A percentile compares a stretch with the other conserved stretches of the same genome.
phyloP scores from a whole-genome alignment of 768 basidiomycete genomes.

The Boletus rubescentipes region DNA sequence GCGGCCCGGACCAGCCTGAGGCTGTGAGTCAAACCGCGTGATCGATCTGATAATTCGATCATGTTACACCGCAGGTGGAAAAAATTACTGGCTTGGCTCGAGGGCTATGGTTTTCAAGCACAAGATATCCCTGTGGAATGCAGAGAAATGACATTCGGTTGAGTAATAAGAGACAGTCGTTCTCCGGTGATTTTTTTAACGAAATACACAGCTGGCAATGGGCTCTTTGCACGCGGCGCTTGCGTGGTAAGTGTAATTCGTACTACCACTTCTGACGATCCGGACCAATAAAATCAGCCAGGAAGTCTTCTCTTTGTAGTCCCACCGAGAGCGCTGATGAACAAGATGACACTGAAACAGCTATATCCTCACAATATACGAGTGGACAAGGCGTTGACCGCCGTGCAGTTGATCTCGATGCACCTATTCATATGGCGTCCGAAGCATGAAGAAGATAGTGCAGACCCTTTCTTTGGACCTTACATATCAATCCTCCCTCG shows the following conservation, averaged over 20 bases:
- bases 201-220: constrained; percentile 53
- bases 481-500: constrained; percentile 79
- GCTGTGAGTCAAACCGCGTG: too few species aligned
- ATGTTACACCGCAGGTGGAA: constrained; percentile 39
- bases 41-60: too few species aligned
- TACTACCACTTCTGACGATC: neutral
- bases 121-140: constrained; percentile 49
- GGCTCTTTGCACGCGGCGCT: constrained; percentile 55
- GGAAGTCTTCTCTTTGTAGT: constrained; percentile 63
- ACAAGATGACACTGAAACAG: constrained; percentile 61
- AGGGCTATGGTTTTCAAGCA: constrained; percentile 46
- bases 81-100: constrained; percentile 53
- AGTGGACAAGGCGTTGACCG: constrained; percentile 41
- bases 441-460: constrained; percentile 36
- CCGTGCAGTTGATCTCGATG: constrained; percentile 75
- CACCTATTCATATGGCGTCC: constrained; percentile 76
- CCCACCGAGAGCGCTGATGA: constrained; percentile 71
- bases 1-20: too few species aligned
- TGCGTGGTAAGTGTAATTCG: constrained; percentile 38
- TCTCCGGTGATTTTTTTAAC: constrained; percentile 3
- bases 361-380: constrained; percentile 47
- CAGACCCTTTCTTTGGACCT: constrained; percentile 62
- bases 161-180: constrained; percentile 18
- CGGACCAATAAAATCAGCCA: constrained; percentile 37
- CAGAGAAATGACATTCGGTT: constrained; percentile 51